These are phyloP conservation scores for Sporothrix globosa DNA, from an alignment of 2,329 filamentous ascomycete species.

Conservation along the genomic window DNA sequence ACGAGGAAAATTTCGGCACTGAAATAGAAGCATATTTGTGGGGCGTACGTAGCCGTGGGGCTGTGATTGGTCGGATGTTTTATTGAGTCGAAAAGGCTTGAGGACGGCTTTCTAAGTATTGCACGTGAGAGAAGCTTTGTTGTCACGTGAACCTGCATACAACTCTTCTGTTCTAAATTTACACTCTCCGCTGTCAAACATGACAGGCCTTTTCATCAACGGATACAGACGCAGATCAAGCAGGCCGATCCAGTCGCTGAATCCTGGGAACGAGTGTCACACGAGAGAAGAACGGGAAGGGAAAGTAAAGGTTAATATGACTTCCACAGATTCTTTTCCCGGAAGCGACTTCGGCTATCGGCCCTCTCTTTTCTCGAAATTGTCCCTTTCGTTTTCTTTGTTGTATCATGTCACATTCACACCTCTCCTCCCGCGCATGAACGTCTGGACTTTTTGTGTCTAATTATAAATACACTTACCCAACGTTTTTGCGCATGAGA, in stretches of 20 bases:
- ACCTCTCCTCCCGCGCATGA: not conserved
- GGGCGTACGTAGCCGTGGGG: not conserved
- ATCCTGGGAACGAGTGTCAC: conserved; percentile 14
- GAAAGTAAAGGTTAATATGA: not conserved
- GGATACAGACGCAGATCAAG: conserved; percentile 27
- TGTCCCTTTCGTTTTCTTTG: too few species aligned
- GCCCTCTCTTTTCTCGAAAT: not conserved
- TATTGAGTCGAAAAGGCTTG: not conserved
- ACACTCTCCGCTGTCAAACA: not conserved
- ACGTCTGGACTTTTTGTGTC: not conserved
- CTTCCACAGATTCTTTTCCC: not conserved
- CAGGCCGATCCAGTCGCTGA: conserved; percentile 11
- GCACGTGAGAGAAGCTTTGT: not conserved
- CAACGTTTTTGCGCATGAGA: not conserved
- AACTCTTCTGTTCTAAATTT: not conserved
- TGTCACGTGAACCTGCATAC: not conserved
- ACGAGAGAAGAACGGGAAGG: not conserved
- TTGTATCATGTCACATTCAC: not conserved
- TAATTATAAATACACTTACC: conserved; percentile 5
- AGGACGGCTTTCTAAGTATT: not conserved
- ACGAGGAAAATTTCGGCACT: conserved; percentile 30
- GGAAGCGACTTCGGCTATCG: conserved; percentile 16
- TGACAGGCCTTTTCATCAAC: not conserved
- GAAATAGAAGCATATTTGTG: conserved; percentile 30
- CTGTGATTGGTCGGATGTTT: conserved; percentile 7